Percentiles rank a stretch among this genome's conserved stretches.
Evolutionary conservation across 1,284 basidiomycete species (phyloP).

Genomic region (Leccinum pachyderme): DNA sequence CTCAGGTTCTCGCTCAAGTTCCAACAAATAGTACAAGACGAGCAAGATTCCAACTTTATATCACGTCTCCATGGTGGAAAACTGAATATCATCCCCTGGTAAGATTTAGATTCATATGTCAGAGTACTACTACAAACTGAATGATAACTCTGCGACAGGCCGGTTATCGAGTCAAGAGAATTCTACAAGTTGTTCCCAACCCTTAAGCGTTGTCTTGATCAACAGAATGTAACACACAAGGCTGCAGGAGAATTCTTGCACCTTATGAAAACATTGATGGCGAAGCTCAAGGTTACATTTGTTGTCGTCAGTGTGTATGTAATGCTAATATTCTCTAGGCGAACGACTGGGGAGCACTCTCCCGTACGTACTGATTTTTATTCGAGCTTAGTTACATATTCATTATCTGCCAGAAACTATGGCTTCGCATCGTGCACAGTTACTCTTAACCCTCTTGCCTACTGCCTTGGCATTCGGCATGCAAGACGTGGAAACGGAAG

Average conservation of each 20-base stretch:
- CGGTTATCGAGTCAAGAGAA: conserved; percentile 56
- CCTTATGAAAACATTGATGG: conserved; percentile 36
- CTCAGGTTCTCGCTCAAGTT: conserved; percentile 53
- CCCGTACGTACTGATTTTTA: conserved; percentile 37
- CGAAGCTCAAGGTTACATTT: conserved; percentile 53
- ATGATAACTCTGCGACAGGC: conserved; percentile 34
- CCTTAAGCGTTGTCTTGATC: conserved; percentile 46
- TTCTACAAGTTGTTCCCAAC: conserved; percentile 54
- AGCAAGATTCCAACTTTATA: conserved; percentile 62
- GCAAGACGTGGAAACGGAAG: conserved; percentile 42
- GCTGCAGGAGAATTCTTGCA: conserved; percentile 53
- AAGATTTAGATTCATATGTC: neutral
- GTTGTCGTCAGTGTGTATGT: neutral
- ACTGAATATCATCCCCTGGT: conserved; percentile 55
- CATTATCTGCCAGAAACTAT: conserved; percentile 45
- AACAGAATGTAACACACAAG: conserved; percentile 47
- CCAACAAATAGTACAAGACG: conserved; percentile 52
- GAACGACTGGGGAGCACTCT: conserved; percentile 63
- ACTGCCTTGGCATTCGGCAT: conserved; percentile 47
- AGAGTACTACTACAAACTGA: neutral
- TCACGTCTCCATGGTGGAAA: conserved; percentile 51
- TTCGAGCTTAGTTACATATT: neutral
- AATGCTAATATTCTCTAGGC: conserved; percentile 35
- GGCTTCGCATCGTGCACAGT: conserved; percentile 50
- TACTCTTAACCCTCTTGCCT: conserved; percentile 41